Base-by-base conservation (phyloP, 2,329 filamentous ascomycete genomes). In the Claviceps sorghi region DNA sequence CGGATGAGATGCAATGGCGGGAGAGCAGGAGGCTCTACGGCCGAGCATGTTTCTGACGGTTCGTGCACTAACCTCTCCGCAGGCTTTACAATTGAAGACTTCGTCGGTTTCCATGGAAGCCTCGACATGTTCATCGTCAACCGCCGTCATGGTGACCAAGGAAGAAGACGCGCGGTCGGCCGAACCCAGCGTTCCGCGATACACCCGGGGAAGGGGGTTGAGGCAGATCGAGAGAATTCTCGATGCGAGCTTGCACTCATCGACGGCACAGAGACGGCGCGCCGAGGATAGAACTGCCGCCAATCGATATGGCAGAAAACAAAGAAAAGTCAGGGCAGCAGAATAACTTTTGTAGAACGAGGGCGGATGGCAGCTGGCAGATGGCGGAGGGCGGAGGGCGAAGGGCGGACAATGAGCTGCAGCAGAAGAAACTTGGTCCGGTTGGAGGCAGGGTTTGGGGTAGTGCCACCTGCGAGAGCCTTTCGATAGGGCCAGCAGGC, bases 1-100 rank as follows among this genome's bases (percentile, higher is more conserved):
- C 40, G 19, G 19, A 34, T 44, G 29, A 30, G 3, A 13, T 42
- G 26, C 13, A 17, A 22, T 17, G 36, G n/a, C 17, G 17, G 15
- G n/a, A 22, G 38, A 21, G 3, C 6, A 32, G n/a, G 40, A 21
- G n/a, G 17, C 6, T 32, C 30, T 30, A 17, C 17, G 11, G 38
- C 19, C 19, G 36, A 29, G 13, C 29, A 47, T 29, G 32, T 19
- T 41, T 19, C 21, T 32, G 30, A 17, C 11, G 30, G 43, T 22
- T 19, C 46, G 45, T 53, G 45, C 43, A 50, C 56, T 62, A 61
- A 94, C 88, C 77, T 94, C 87, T 72, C 88, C 88, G 70, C 89
- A 95, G 54, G 88, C 88, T 74, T 94, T 95, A 75, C 89, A 95
- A 56, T 87, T 87, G 64, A 87, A 94, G 58, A 85, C 76, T 66